Evolutionary conservation across 345 rosid genomes (phyloP), one percentile per base, ranked within the genome.

Genomic region (Tarenaya hassleriana): DNA sequence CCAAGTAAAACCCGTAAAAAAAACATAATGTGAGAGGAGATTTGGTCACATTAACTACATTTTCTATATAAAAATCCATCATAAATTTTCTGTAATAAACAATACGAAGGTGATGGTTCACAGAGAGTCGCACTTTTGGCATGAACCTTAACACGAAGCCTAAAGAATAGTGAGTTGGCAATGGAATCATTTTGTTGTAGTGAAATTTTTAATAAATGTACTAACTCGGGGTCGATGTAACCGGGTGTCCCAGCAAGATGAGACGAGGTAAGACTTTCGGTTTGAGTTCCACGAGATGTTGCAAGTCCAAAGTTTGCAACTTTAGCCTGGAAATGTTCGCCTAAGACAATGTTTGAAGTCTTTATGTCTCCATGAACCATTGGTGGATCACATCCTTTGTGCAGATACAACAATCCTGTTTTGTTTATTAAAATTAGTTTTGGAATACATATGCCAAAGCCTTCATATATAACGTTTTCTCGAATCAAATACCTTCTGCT

Each of bases 231-330:
- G 34, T 61, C 66, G 1, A 61, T 50, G 33, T 61, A 61, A 10
- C 59, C 66, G 21, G 12, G 45, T 21, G 66, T 52, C 34, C 66
- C 58, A 15, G 58, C 66, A 24, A 51, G 50, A 61, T 14, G 44
- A 3, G 66, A 50, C 12, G 66, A 61, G 18, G 51, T 15, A 44
- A 33, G 66, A 52, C 51, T 61, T 19, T 46, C 59, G 9, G 43
- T 58, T 43, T 61, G 58, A 0, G n/a, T 24, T 0, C 51, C 35
- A 4, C 51, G 51, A 9, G 66, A 51, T 18, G 58, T 61, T 0
- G 58, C 51, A 42, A 61, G 58, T 5, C 66, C 66, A 43, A 61
- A 52, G 43, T 61, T 58, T 2, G 18, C 7, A n/a, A n/a, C n/a
- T n/a, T n/a, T n/a, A n/a, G n/a, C n/a, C n/a, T n/a, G n/a, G n/a